A percentile compares a stretch with the other conserved stretches of the same genome.
These are phyloP conservation scores for Chaetoscypha palmicola DNA, from an alignment of 2,329 filamentous ascomycete species.

Conservation along the genomic window DNA sequence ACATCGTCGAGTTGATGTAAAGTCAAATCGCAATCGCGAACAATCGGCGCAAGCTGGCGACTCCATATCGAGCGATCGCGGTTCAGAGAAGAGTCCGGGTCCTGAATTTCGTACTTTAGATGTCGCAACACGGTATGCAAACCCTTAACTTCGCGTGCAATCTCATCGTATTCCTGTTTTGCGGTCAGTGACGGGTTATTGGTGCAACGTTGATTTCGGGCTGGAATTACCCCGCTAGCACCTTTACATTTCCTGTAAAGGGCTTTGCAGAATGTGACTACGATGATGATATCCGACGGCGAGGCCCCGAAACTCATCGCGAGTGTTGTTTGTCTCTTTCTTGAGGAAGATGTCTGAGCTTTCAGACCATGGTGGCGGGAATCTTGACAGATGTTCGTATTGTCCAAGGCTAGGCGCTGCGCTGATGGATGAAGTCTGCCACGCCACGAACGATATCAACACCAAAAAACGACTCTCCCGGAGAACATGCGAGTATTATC, in stretches of 20 bases:
- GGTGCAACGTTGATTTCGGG: background rate
- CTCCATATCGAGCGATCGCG: conserved; percentile 38
- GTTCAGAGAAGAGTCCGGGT: conserved; percentile 49
- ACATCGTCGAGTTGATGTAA: conserved; percentile 48
- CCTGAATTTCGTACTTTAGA: conserved; percentile 50
- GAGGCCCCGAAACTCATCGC: conserved; percentile 29
- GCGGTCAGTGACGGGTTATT: conserved; percentile 9
- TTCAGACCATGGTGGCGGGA: background rate
- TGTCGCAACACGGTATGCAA: conserved; percentile 51
- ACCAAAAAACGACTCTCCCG: no score
- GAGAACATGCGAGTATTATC: no score
- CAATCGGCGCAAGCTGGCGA: conserved; percentile 43
- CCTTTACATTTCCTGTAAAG: conserved; percentile 48
- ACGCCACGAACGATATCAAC: no score
- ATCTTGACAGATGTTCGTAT: background rate
- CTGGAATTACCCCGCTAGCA: conserved; percentile 31
- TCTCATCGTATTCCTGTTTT: conserved; percentile 38
- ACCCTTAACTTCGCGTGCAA: conserved; percentile 43
- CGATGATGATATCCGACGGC: conserved; percentile 42
- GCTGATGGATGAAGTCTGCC: no score
- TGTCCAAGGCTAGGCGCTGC: no score
- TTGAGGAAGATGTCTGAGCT: background rate
- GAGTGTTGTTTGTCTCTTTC: background rate
- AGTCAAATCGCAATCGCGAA: conserved; percentile 49
- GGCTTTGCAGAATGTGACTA: conserved; percentile 48